phyloP scores from a whole-genome alignment of 257 asterid species.

The Cordia subcordata region DNA sequence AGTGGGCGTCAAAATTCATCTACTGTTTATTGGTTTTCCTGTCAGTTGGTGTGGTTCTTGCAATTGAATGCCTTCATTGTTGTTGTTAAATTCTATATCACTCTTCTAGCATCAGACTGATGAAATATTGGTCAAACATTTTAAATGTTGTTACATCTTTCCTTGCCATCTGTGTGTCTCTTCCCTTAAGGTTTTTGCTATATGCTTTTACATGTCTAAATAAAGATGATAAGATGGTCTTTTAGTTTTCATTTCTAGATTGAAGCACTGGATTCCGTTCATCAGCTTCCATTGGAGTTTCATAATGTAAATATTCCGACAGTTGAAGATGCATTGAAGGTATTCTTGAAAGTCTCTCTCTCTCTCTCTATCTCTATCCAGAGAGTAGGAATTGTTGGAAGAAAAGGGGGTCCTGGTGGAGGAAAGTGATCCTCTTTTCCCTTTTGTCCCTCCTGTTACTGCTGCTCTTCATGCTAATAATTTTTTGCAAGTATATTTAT shows the following conservation, averaged over 20 bases:
- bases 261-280: slow-evolving; percentile 47
- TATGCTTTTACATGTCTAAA: background rate
- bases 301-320: slow-evolving; percentile 60
- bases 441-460: background rate
- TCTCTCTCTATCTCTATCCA: background rate
- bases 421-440: background rate
- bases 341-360: slow-evolving; percentile 10
- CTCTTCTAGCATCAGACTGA: background rate
- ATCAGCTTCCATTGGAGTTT: slow-evolving; percentile 44
- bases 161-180: background rate
- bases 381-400: slow-evolving; percentile 3
- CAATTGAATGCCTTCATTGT: background rate
- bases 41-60: background rate
- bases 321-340: slow-evolving; percentile 80
- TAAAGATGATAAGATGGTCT: slow-evolving; percentile 18
- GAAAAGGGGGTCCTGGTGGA: slow-evolving; percentile 11
- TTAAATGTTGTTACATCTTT: background rate
- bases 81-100: background rate
- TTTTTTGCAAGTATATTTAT: no score
- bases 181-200: slow-evolving; percentile 4
- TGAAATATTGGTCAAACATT: background rate
- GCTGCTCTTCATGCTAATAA: background rate
- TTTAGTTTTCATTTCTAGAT: slow-evolving; percentile 48
- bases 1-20: background rate
- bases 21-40: background rate